Conservation (phyloP, 148 eudicot genomes). For the Nepenthes gracilis region DNA sequence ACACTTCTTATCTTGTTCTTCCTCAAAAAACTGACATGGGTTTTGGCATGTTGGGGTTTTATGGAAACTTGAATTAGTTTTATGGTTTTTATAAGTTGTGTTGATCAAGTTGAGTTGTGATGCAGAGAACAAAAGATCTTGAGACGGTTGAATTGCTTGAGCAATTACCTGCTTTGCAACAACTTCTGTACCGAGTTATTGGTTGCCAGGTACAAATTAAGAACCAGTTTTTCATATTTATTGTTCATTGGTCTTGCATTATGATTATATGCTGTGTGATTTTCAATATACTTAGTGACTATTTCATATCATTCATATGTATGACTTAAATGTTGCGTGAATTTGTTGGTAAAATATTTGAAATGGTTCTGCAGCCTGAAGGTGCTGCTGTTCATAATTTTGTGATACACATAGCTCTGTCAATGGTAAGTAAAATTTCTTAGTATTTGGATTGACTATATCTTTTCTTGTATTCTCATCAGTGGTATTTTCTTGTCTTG, state of each 20-base stretch:
- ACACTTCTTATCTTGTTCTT: too few species aligned
- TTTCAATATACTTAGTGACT: neutral
- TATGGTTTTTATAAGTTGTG: neutral
- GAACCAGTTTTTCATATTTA: neutral
- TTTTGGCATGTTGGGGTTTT: too few species aligned
- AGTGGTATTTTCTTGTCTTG: neutral
- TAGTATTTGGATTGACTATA: neutral
- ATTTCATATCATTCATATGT: neutral
- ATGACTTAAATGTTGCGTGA: neutral
- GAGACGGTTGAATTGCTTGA: constrained; percentile 78
- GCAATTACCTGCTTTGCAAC: constrained; percentile 88
- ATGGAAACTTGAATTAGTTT: too few species aligned
- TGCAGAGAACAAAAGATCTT: constrained; percentile 89
- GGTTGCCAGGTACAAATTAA: constrained; percentile 73
- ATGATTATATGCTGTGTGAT: neutral
- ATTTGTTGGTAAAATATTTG: neutral
- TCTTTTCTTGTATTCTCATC: neutral
- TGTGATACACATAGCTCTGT: constrained; percentile 83
- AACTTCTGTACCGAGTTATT: constrained; percentile 67
- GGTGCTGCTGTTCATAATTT: constrained; percentile 85
- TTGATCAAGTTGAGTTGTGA: constrained; percentile 6
- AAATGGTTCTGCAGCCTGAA: constrained; percentile 73
- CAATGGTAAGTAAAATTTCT: constrained; percentile 45
- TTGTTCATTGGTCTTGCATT: neutral
- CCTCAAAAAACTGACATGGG: too few species aligned